Percentiles rank a stretch among this genome's conserved stretches.
Conservation (phyloP, 1,139 yeast genomes). For the Geotrichum fermentans region DNA sequence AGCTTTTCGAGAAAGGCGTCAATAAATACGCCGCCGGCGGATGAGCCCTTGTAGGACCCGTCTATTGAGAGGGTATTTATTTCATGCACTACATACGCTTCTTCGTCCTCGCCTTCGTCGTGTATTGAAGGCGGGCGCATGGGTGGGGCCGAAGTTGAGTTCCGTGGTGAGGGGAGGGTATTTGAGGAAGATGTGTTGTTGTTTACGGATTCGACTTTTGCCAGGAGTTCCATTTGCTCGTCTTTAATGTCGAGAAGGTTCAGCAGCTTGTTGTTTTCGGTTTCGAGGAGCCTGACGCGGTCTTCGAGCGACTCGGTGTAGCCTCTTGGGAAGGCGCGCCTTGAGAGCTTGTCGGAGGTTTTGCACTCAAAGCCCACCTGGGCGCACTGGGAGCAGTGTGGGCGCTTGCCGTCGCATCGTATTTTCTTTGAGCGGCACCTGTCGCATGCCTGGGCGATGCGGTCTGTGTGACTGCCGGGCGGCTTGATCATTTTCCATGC, state of each 20-base stretch:
- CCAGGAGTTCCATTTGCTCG: conserved; percentile 48
- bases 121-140: conserved; percentile 11
- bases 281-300: conserved; percentile 56
- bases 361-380: conserved; percentile 69
- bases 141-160: not conserved
- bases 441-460: conserved; percentile 84
- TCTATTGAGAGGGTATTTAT: conserved; percentile 30
- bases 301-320: conserved; percentile 69
- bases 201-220: conserved; percentile 29
- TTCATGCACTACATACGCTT: conserved; percentile 30
- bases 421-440: conserved; percentile 78
- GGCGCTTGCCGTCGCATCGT: conserved; percentile 63
- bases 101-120: conserved; percentile 26
- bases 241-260: conserved; percentile 57
- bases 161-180: not conserved
- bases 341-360: conserved; percentile 63
- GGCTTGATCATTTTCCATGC: conserved; percentile 53
- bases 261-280: conserved; percentile 48
- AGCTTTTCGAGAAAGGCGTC: conserved; percentile 32
- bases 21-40: conserved; percentile 35
- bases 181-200: not conserved
- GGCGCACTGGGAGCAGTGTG: conserved; percentile 59
- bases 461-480: conserved; percentile 52
- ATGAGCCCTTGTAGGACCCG: conserved; percentile 35
- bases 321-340: conserved; percentile 70